Conservation (phyloP, 2,329 filamentous ascomycete species). For the Scolecobasidium constrictum region DNA sequence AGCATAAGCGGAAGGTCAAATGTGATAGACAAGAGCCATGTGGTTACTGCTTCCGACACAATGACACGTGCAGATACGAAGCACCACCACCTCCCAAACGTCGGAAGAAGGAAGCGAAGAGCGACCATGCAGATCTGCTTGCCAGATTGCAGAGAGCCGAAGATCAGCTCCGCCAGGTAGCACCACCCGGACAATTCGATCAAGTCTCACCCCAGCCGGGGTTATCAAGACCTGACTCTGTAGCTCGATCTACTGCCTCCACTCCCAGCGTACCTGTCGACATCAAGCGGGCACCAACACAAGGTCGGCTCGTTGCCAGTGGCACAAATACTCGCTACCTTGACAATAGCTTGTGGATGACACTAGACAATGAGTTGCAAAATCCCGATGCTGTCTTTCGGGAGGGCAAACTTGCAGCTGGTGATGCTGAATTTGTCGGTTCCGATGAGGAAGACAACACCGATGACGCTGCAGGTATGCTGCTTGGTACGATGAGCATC, state of each 20-base stretch:
- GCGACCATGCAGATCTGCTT: not conserved
- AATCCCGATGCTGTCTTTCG: conserved; percentile 4
- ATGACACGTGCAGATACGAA: conserved; percentile 30
- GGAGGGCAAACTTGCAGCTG: not conserved
- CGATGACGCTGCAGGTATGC: conserved; percentile 3
- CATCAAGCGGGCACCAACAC: not conserved
- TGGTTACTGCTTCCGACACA: conserved; percentile 22
- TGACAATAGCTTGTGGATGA: conserved; percentile 6
- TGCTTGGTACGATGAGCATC: conserved; percentile 1
- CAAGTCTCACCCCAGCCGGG: not conserved
- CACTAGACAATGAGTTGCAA: conserved; percentile 1
- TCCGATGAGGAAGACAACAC: not conserved
- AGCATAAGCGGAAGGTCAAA: conserved; percentile 27
- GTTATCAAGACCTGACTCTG: not conserved
- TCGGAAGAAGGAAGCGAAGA: conserved; percentile 21
- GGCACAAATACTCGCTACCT: conserved; percentile 6
- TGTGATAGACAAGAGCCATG: conserved; percentile 27
- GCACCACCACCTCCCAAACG: conserved; percentile 27
- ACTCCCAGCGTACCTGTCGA: not conserved
- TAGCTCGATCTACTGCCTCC: not conserved
- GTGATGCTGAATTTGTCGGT: not conserved
- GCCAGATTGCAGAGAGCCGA: not conserved
- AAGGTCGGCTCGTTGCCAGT: conserved; percentile 1
- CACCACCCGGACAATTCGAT: not conserved
- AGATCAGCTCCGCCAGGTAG: conserved; percentile 1